A percentile compares a stretch with the other conserved stretches of the same genome.
Evolutionary conservation across 371 early-diverging fungal species (phyloP).

Genomic region (Mortierella sp.): DNA sequence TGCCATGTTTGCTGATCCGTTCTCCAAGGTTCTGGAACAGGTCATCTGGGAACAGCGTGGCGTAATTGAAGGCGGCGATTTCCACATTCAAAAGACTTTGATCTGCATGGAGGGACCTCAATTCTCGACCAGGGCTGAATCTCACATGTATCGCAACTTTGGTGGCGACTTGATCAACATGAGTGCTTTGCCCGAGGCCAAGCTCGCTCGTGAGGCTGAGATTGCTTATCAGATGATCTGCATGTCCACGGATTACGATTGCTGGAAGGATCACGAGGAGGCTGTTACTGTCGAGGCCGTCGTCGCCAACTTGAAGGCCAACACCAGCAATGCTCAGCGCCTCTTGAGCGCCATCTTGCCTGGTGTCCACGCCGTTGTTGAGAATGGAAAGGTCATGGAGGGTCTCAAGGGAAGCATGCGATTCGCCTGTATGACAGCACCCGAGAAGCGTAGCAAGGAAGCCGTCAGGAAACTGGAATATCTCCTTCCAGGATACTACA

Average conservation of each 20-base stretch:
- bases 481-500: conserved; percentile 84
- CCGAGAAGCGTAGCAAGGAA: conserved; percentile 76
- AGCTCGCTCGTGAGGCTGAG: conserved; percentile 97
- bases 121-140: conserved; percentile 97
- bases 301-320: conserved; percentile 88
- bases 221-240: conserved; percentile 97
- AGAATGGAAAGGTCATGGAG: conserved; percentile 53
- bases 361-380: conserved; percentile 72
- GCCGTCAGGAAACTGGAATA: conserved; percentile 80
- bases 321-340: conserved; percentile 85
- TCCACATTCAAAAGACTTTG: conserved; percentile 87
- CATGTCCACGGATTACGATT: conserved; percentile 99
- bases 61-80: conserved; percentile 57
- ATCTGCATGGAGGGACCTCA: conserved; percentile 98
- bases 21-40: conserved; percentile 80
- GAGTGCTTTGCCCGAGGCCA: conserved; percentile 95
- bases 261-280: conserved; percentile 94
- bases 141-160: conserved; percentile 94
- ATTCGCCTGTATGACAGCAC: conserved; percentile 79
- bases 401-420: conserved; percentile 80
- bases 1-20: conserved; percentile 95
- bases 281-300: conserved; percentile 94
- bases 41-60: conserved; percentile 71
- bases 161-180: conserved; percentile 97
- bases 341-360: conserved; percentile 85